A percentile compares a stretch with the other conserved stretches of the same genome.
Conservation (phyloP, 2,329 filamentous ascomycete species). For the Metarhizium rileyi region DNA sequence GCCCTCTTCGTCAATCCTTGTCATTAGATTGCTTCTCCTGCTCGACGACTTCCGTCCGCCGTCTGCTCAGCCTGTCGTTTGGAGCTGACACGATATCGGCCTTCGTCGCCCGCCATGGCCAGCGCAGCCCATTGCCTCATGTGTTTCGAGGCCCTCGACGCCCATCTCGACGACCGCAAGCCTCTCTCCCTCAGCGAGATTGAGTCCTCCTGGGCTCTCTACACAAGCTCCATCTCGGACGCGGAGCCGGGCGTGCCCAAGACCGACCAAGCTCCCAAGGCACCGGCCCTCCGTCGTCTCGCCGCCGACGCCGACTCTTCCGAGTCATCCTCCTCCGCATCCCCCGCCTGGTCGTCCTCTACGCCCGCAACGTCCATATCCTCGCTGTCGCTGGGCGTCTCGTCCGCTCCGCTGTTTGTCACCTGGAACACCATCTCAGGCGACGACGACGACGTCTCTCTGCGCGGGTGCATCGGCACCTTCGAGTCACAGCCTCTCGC, state of each 20-base stretch:
- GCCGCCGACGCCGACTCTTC: constrained; percentile 21
- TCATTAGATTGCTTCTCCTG: not conserved
- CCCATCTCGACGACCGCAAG: constrained; percentile 61
- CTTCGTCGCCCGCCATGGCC: constrained; percentile 52
- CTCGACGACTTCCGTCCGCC: not conserved
- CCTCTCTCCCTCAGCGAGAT: constrained; percentile 59
- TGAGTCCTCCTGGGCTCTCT: constrained; percentile 52
- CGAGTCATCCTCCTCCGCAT: constrained; percentile 25
- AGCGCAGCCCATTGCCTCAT: constrained; percentile 77
- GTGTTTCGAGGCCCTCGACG: constrained; percentile 81
- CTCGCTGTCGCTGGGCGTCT: constrained; percentile 24
- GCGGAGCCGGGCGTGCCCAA: constrained; percentile 8
- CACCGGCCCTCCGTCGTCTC: constrained; percentile 34
- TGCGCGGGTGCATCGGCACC: constrained; percentile 94
- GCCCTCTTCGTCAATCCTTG: not conserved
- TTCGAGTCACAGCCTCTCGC: constrained; percentile 71
- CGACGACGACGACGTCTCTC: constrained; percentile 34
- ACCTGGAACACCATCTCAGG: constrained; percentile 71
- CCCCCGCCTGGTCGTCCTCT: constrained; percentile 33
- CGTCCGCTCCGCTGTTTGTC: constrained; percentile 72
- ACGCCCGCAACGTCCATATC: constrained; percentile 36
- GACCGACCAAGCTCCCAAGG: constrained; percentile 17
- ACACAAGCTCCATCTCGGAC: constrained; percentile 13
- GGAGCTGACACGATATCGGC: not conserved
- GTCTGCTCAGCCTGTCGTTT: not conserved